Base-by-base conservation (phyloP, 768 basidiomycete genomes). In the Amanita subjunquillea region DNA sequence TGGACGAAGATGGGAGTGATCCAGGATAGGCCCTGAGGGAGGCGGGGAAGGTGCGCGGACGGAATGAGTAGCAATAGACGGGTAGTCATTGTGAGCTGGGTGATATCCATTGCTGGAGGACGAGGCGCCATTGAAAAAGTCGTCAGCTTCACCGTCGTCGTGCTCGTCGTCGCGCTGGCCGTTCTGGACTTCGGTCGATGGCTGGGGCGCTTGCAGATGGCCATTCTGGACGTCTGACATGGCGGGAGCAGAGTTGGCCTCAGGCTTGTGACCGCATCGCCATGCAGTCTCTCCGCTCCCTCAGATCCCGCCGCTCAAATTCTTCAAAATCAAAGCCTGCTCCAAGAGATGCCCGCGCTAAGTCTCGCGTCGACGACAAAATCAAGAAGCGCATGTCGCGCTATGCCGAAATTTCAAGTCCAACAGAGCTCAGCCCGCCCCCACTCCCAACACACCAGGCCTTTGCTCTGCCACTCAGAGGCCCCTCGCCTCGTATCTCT, bases 371-470 rank as follows among this genome's bases (percentile, higher is more conserved):
- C 55, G 77, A 92, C 65, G 94, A 94, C 76, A 91, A 88, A 72
- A 92, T 96, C 68, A 92, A 91, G 78, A 91, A 91, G 69, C 87
- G 94, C 62, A 86, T 96, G 83, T 93, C 92, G 78, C 83, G 93
- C 64, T 96, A 89, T 78, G 90, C 87, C 37, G 87, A 89, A 58
- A 85, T 90, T 51, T 85, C 85, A 1, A 71, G 76, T n/a, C 87
- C 85, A 5, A 83, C 80, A 2, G 76, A 79, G 46, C 64, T 72
- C 4, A 10, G 63, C 66, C 17, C 34, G 63, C 82, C 3, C 84
- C 67, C 79, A 1, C 60, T 70, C 51, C 69, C 68, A 3, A 67
- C 85, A 15, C 85, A 85, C 2, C 68, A 76, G 0, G 57, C 87
- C 38, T 81, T 82, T 0, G 65, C 71, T 34, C 8, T 34, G 52